Base-by-base conservation (phyloP, 306 rosid species). In the Arachis stenosperma region DNA sequence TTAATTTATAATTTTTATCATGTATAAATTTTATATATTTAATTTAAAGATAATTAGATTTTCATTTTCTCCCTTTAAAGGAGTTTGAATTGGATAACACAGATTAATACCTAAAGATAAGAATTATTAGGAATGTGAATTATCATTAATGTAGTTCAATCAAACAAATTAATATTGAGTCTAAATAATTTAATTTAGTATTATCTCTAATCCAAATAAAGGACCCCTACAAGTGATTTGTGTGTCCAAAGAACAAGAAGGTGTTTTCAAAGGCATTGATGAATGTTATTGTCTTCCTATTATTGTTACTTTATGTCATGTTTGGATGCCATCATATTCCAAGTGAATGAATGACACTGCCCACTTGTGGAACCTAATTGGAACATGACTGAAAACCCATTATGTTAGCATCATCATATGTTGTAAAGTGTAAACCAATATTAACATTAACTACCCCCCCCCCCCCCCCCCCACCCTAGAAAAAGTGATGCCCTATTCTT, bases 281-380 rank as follows among this genome's bases (percentile, higher is more conserved):
- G 51, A 33, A 17, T 30, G 51, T 9, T 30, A 50, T 40, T 46
- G 22, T n/a, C 55, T 54, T 17, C n/a, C n/a, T 40, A 40, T 64
- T 43, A 51, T 76, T 63, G 40, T 30, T 29, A 75, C 39, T 71
- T 46, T 61, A 33, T 33, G 37, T 33, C 12, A 58, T 42, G 53
- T 59, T 33, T 33, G 56, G 53, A 66, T 71, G 76, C 29, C 62
- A 62, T 74, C 67, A 78, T 64, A 17, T 74, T 48, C 70, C 61
- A 74, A 56, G 43, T 29, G 17, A 46, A 3, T 47, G 62, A 77
- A 36, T 66, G 77, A 53, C 75, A 67, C 3, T 30, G 11, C 56
- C 14, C 6, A 15, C 61, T 60, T 30, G 3, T 50, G 54, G 17
- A 48, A 48, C n/a, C 15, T 11, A n/a, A 14, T 22, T 52, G 33